phyloP scores from a whole-genome alignment of 202 grass and related monocot species.

The Panicum hallii region DNA sequence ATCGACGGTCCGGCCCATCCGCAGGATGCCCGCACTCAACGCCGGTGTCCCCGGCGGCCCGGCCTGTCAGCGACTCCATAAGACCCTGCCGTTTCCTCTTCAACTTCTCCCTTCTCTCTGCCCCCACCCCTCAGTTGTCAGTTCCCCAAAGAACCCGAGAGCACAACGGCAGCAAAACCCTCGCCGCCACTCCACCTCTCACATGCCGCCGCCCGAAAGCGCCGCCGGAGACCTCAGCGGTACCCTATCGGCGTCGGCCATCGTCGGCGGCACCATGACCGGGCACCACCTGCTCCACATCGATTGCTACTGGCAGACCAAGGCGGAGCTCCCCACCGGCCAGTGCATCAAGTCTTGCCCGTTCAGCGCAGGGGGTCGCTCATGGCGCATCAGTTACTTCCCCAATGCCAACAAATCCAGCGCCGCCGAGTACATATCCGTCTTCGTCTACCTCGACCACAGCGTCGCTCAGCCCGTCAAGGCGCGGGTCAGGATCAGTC shows the following conservation, averaged over 20 bases:
- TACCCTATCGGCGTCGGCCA: not conserved
- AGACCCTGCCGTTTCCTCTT: not conserved
- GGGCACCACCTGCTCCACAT: slow-evolving; percentile 10
- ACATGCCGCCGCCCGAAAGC: not conserved
- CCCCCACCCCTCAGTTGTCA: not conserved
- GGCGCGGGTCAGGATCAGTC: not conserved
- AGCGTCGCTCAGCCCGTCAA: not conserved
- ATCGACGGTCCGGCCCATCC: too few species aligned
- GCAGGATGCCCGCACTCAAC: too few species aligned
- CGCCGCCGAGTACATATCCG: not conserved
- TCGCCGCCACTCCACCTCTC: not conserved
- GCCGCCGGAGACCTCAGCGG: not conserved
- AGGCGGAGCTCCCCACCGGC: not conserved
- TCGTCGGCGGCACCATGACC: not conserved
- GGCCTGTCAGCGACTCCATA: not conserved
- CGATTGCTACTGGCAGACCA: not conserved
- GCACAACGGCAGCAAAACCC: not conserved
- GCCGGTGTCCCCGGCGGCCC: not conserved
- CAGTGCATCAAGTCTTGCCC: not conserved
- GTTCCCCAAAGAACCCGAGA: not conserved
- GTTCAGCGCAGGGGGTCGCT: not conserved
- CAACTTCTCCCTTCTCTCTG: too few species aligned
- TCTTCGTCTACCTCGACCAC: not conserved
- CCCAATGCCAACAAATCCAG: rapidly evolving
- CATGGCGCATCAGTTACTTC: not conserved